phyloP scores from a whole-genome alignment of 768 basidiomycete species.

The Kwoniella sp. region DNA sequence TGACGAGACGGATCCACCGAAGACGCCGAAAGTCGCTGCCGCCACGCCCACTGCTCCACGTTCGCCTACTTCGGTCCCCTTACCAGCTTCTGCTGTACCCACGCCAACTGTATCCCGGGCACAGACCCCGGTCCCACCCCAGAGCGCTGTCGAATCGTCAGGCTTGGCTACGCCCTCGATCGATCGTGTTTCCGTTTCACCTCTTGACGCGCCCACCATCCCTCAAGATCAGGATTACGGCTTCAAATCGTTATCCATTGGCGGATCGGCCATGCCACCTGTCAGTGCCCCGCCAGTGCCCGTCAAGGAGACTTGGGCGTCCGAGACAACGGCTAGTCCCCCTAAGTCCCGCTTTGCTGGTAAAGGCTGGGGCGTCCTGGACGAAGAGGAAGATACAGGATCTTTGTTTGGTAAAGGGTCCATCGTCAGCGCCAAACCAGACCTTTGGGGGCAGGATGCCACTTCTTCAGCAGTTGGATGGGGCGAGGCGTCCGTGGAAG shows the following conservation, averaged over 20 bases:
- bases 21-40: no score
- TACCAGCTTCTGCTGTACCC: constrained; percentile 25
- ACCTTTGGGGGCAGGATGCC: constrained; percentile 13
- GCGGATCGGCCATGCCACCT: not conserved
- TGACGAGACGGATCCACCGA: no score
- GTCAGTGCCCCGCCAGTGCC: constrained; percentile 10
- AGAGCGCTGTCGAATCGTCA: not conserved
- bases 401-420: constrained; percentile 40
- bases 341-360: constrained; percentile 29
- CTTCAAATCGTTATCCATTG: constrained; percentile 30
- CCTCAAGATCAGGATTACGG: constrained; percentile 24
- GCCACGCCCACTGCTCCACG: no score
- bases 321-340: not conserved
- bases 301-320: constrained; percentile 2
- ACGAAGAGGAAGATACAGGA: constrained; percentile 25
- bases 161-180: constrained; percentile 21
- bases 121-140: constrained; percentile 16
- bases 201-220: constrained; percentile 30
- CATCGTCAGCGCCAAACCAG: constrained; percentile 2
- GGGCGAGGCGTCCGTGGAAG: constrained; percentile 17
- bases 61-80: constrained; percentile 28
- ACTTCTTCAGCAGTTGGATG: constrained; percentile 11
- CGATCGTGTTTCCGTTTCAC: constrained; percentile 41
- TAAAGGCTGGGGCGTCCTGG: constrained; percentile 41
- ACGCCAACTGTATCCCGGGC: constrained; percentile 28